Evolutionary conservation across 495 filamentous ascomycete genomes (phyloP).

Genomic region (Penicillium daleae): DNA sequence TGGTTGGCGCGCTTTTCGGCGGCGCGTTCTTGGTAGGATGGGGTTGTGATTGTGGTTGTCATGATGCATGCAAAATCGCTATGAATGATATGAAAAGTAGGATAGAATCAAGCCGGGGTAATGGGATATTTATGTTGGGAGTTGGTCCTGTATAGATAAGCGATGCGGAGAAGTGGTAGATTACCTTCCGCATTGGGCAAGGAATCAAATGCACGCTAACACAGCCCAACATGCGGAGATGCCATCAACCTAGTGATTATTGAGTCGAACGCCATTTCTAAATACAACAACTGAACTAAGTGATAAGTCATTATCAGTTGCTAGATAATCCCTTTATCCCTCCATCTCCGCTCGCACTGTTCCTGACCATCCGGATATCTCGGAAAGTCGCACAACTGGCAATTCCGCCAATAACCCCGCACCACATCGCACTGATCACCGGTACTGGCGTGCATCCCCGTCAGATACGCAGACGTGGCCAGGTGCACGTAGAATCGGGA

Average conservation of each 20-base stretch:
- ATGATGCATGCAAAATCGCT: background rate
- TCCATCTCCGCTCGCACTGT: slow-evolving; percentile 34
- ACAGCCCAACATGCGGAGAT: background rate
- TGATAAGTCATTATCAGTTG: background rate
- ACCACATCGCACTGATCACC: slow-evolving; percentile 32
- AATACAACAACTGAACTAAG: background rate
- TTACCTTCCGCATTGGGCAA: slow-evolving; percentile 26
- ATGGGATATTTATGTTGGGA: slow-evolving; percentile 10
- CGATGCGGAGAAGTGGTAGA: slow-evolving; percentile 18
- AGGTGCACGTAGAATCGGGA: slow-evolving; percentile 38
- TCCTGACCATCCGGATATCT: slow-evolving; percentile 37
- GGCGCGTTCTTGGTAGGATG: slow-evolving; percentile 31
- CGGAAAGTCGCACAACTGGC: slow-evolving; percentile 32
- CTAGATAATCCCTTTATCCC: slow-evolving; percentile 11
- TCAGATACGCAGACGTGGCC: slow-evolving; percentile 32
- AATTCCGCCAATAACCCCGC: slow-evolving; percentile 34
- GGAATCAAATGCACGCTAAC: slow-evolving; percentile 24
- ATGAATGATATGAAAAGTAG: background rate
- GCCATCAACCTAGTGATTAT: no score
- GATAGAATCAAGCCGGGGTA: background rate
- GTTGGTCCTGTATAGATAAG: slow-evolving; percentile 19
- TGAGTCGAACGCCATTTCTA: no score
- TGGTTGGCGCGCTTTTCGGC: slow-evolving; percentile 35
- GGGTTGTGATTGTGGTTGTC: background rate
- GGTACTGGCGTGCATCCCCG: slow-evolving; percentile 26